Evolutionary conservation across 176 grass and related monocot species (phyloP).

Genomic region (Metroxylon sagu): DNA sequence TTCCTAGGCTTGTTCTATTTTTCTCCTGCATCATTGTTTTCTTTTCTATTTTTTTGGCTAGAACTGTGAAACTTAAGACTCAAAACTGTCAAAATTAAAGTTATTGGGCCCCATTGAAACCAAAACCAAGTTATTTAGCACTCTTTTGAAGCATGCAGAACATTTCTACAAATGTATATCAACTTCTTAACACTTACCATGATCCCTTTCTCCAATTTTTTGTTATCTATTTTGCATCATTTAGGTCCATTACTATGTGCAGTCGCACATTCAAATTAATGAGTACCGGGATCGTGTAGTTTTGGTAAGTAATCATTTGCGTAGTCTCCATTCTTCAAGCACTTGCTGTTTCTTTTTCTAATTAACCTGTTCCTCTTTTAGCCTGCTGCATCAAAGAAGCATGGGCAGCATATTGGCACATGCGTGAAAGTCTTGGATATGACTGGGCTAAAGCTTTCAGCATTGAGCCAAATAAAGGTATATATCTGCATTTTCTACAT

Average conservation of each 20-base stretch:
- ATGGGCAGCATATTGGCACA: slow-evolving; percentile 49
- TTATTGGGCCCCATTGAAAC: too few species aligned
- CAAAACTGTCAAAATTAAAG: too few species aligned
- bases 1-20: too few species aligned
- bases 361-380: slow-evolving; percentile 24
- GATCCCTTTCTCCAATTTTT: too few species aligned
- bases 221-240: too few species aligned
- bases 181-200: too few species aligned
- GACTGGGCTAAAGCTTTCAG: slow-evolving; percentile 87
- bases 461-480: slow-evolving; percentile 93
- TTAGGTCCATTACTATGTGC: slow-evolving; percentile 91
- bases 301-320: slow-evolving; percentile 35
- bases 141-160: too few species aligned
- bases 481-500: neutral
- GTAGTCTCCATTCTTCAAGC: neutral
- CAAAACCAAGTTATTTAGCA: too few species aligned
- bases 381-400: slow-evolving; percentile 62
- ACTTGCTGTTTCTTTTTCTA: neutral
- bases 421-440: slow-evolving; percentile 96
- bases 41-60: too few species aligned
- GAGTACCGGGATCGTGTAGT: slow-evolving; percentile 86
- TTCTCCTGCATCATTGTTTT: too few species aligned
- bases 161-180: too few species aligned
- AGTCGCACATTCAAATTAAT: slow-evolving; percentile 99
- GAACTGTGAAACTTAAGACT: too few species aligned